Conservation (phyloP, 352 stramenopile species). For the Globisporangium spiculum region DNA sequence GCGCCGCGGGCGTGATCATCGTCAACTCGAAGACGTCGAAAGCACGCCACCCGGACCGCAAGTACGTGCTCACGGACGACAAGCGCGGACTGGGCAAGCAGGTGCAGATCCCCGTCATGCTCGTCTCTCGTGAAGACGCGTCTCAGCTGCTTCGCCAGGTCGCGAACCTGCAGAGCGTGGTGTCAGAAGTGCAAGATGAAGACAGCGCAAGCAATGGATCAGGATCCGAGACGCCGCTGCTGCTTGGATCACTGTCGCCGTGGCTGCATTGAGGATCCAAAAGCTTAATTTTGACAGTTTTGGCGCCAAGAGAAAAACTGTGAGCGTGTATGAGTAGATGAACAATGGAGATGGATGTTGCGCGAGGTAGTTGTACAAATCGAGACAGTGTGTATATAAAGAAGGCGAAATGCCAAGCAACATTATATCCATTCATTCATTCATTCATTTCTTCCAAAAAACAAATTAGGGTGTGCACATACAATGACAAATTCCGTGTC, state of each 20-base stretch:
- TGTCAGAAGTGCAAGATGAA: constrained; percentile 5
- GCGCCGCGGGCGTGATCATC: constrained; percentile 57
- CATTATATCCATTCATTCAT: not conserved
- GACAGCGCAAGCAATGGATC: constrained; percentile 8
- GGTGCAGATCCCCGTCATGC: constrained; percentile 67
- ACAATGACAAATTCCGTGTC: not conserved
- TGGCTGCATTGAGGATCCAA: constrained; percentile 48
- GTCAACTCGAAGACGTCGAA: constrained; percentile 62
- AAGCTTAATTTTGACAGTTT: constrained; percentile 14
- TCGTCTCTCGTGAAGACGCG: constrained; percentile 57
- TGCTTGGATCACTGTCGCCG: constrained; percentile 52
- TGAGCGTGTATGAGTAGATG: not conserved
- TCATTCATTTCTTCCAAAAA: constrained; percentile 2
- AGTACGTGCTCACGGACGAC: constrained; percentile 70
- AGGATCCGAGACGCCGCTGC: constrained; percentile 2
- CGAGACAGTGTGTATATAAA: not conserved
- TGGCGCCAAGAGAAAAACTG: not conserved
- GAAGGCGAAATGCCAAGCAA: not conserved
- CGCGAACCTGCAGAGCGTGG: constrained; percentile 10
- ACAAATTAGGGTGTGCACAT: constrained; percentile 1
- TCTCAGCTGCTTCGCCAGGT: constrained; percentile 40
- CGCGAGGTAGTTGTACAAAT: constrained; percentile 12
- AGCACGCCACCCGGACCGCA: constrained; percentile 40
- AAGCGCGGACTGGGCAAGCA: constrained; percentile 31
- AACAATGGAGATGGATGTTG: not conserved